These are phyloP conservation scores for Herpotrichia juniperi DNA, from an alignment of 2,329 filamentous ascomycete species.

Conservation along the genomic window DNA sequence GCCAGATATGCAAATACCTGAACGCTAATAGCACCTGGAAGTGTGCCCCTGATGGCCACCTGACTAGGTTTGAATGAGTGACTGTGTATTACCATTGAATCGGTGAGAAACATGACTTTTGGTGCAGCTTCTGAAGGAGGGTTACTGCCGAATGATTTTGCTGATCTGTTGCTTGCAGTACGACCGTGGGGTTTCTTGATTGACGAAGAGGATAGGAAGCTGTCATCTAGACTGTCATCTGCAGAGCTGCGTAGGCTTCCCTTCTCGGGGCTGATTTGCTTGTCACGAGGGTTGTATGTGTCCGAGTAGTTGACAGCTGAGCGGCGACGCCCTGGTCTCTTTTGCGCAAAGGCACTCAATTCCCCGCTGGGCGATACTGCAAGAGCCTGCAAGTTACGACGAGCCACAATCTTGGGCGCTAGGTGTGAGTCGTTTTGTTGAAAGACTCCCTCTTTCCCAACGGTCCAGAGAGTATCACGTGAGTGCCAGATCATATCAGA, in stretches of 20 bases:
- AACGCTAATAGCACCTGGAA: slow-evolving; percentile 51
- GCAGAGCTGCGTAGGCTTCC: slow-evolving; percentile 57
- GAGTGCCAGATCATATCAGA: slow-evolving; percentile 69
- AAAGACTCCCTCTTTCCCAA: slow-evolving; percentile 65
- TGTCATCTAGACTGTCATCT: slow-evolving; percentile 64
- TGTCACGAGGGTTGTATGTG: slow-evolving; percentile 48
- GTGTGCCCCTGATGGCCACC: slow-evolving; percentile 55
- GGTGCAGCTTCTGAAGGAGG: slow-evolving; percentile 56
- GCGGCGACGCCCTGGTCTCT: slow-evolving; percentile 51
- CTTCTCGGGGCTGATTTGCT: slow-evolving; percentile 54
- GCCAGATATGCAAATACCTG: slow-evolving; percentile 50
- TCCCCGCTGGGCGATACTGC: slow-evolving; percentile 64
- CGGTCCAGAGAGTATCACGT: slow-evolving; percentile 69
- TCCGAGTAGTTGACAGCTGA: slow-evolving; percentile 48
- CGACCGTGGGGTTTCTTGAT: slow-evolving; percentile 55
- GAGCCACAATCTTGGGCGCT: slow-evolving; percentile 63
- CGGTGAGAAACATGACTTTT: slow-evolving; percentile 58
- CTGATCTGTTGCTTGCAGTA: slow-evolving; percentile 53
- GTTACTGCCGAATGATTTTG: slow-evolving; percentile 61
- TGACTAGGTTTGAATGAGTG: slow-evolving; percentile 51
- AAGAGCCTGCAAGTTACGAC: slow-evolving; percentile 62
- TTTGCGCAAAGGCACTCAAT: slow-evolving; percentile 61
- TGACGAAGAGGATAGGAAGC: slow-evolving; percentile 57
- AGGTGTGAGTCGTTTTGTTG: slow-evolving; percentile 68
- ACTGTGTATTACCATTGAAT: slow-evolving; percentile 53